Conservation (phyloP, 306 rosid species). For the Pueraria montana region DNA sequence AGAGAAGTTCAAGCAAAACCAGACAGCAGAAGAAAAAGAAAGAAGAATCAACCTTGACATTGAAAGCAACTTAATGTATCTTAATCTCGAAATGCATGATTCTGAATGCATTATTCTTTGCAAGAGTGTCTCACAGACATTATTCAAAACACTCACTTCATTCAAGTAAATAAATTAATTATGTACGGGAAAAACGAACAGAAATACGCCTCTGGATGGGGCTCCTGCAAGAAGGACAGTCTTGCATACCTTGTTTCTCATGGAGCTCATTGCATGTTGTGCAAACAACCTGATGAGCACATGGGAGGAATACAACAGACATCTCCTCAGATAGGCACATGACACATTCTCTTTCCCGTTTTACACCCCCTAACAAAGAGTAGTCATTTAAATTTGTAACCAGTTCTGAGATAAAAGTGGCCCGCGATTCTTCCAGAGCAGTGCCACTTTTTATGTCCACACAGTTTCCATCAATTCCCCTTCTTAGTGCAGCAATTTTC, state of each 20-base stretch:
- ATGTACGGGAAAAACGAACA: slow-evolving; percentile 70
- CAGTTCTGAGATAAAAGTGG: slow-evolving; percentile 57
- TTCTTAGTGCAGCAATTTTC: slow-evolving; percentile 87
- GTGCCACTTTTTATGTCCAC: slow-evolving; percentile 53
- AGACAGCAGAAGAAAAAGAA: slow-evolving; percentile 26
- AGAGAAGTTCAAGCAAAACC: not conserved
- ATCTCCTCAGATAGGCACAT: slow-evolving; percentile 98
- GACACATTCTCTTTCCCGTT: slow-evolving; percentile 93
- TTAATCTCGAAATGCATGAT: slow-evolving; percentile 52
- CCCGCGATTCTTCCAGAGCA: slow-evolving; percentile 49
- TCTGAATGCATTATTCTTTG: slow-evolving; percentile 66
- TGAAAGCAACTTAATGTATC: slow-evolving; percentile 56
- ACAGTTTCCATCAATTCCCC: slow-evolving; percentile 82
- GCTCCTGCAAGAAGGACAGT: slow-evolving; percentile 95
- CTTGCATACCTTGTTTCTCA: slow-evolving; percentile 94
- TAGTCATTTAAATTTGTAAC: slow-evolving; percentile 54
- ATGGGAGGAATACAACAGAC: slow-evolving; percentile 91
- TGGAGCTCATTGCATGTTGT: slow-evolving; percentile 93
- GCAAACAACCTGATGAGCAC: slow-evolving; percentile 98
- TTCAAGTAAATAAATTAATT: slow-evolving; percentile 41
- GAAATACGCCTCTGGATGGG: slow-evolving; percentile 86
- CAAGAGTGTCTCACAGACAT: slow-evolving; percentile 63
- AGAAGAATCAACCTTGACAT: slow-evolving; percentile 50
- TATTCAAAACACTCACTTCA: slow-evolving; percentile 69
- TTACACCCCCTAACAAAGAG: slow-evolving; percentile 71